Percentiles rank a stretch among this genome's conserved stretches.
Conservation (phyloP, 331 rosid species). For the Quercus tomentella region DNA sequence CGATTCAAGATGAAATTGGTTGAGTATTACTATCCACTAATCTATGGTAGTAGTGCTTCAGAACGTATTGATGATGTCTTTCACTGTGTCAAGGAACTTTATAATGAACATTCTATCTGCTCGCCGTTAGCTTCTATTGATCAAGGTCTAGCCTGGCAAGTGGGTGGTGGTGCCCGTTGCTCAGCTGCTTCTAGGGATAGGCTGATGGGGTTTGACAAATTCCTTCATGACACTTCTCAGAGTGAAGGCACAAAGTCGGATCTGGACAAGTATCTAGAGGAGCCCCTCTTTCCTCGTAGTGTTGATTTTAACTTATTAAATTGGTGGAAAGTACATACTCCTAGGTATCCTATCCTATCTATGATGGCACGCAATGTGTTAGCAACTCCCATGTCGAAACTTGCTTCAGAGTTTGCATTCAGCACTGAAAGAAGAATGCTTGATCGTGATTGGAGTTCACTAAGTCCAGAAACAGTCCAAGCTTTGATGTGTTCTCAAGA, state of each 20-base stretch:
- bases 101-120: constrained; percentile 81
- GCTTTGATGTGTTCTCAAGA: constrained; percentile 94
- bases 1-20: constrained; percentile 85
- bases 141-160: constrained; percentile 79
- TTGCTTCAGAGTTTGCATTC: constrained; percentile 58
- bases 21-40: constrained; percentile 83
- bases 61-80: constrained; percentile 60
- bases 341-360: constrained; percentile 88
- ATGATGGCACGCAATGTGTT: constrained; percentile 96
- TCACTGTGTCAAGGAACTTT: constrained; percentile 72
- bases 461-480: constrained; percentile 65
- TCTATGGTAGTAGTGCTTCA: constrained; percentile 57
- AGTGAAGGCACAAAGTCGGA: constrained; percentile 79
- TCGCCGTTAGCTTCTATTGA: constrained; percentile 73
- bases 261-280: constrained; percentile 91
- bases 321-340: constrained; percentile 99
- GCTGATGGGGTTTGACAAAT: constrained; percentile 89
- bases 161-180: constrained; percentile 52
- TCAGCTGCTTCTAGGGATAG: constrained; percentile 65
- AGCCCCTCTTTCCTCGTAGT: constrained; percentile 87
- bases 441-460: constrained; percentile 80
- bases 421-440: constrained; percentile 49
- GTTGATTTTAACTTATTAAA: constrained; percentile 75
- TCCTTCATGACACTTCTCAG: constrained; percentile 75
- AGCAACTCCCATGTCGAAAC: constrained; percentile 82